Evolutionary conservation across 2,329 filamentous ascomycete species (phyloP), one percentile per base, ranked within the genome.

Genomic region (Trichothecium roseum): DNA sequence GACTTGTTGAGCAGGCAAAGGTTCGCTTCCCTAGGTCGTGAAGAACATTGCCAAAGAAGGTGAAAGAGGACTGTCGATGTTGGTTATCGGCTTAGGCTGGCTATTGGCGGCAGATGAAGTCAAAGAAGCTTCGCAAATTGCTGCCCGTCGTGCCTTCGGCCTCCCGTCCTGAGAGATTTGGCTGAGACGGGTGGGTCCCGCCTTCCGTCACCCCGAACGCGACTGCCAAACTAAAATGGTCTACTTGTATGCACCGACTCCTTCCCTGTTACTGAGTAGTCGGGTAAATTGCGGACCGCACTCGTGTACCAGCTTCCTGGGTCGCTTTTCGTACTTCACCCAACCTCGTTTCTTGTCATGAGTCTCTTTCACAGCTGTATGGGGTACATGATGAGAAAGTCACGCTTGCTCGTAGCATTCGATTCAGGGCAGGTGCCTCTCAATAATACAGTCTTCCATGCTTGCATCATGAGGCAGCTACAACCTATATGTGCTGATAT

Each of bases 261-360:
- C 20, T 24, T 24, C 20, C 20, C 20, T 24, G 20, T 24, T 24
- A 24, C 20, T 6, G 20, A 24, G 20, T 37, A 31, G 18, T 33
- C 49, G 49, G 49, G 45, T 45, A 49, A 52, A 50, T 37, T 2
- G 30, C 49, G 49, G 49, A 35, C 43, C 45, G 44, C 22, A 18
- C 12, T 10, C 18, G 34, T 20, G 37, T 41, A 43, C 45, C 47
- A 9, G 28, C 9, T 36, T 41, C 34, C 37, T 46, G 43, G 43
- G 39, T 40, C 32, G 5, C 15, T 24, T 27, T n/a, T 28, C 18
- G 24, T 16, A 28, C 30, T 28, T 24, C 8, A 15, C 10, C 22
- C 24, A 35, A 18, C 39, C 12, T 28, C 15, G 28, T 27, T 18
- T 16, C 13, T 28, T 24, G 10, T 35, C 12, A 32, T 34, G n/a